These are phyloP conservation scores for Aspergillus eucalypticola DNA, from an alignment of 2,329 filamentous ascomycete genomes.

Conservation along the genomic window DNA sequence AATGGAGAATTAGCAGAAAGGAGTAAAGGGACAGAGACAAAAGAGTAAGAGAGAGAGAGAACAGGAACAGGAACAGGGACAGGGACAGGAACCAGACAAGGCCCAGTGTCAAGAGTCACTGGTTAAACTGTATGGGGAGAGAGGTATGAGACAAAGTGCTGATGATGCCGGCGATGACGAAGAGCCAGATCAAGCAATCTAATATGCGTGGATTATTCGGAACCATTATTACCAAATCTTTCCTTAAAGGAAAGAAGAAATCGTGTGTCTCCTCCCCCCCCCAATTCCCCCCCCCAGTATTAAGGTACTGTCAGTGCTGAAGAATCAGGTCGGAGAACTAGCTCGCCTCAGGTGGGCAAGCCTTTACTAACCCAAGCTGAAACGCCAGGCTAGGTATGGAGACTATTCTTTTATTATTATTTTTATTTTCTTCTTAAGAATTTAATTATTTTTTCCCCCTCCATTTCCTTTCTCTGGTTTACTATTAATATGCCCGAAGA, in stretches of 20 bases:
- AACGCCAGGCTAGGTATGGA: conserved; percentile 8
- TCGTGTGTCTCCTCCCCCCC: background rate
- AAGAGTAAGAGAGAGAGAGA: too few relatives aligned
- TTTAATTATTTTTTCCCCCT: too few relatives aligned
- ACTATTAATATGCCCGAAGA: conserved; percentile 1
- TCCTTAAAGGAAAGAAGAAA: background rate
- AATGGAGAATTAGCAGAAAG: conserved; percentile 2
- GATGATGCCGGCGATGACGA: conserved; percentile 7
- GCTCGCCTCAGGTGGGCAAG: conserved; percentile 9
- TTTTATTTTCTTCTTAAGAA: too few relatives aligned
- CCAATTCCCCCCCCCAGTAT: background rate
- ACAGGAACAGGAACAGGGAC: background rate
- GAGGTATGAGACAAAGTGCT: conserved; percentile 1
- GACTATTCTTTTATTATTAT: too few relatives aligned
- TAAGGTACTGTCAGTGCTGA: conserved; percentile 12
- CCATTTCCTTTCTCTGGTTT: background rate
- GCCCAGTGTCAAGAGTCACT: background rate
- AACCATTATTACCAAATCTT: conserved; percentile 4
- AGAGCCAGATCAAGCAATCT: conserved; percentile 5
- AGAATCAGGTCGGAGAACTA: conserved; percentile 15
- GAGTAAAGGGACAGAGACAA: conserved; percentile 1
- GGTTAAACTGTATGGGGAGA: background rate
- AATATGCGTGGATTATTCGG: conserved; percentile 6
- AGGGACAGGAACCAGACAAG: background rate
- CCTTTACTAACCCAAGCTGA: conserved; percentile 14